Base-by-base conservation (phyloP, 305 asterid species). In the Fraxinus latifolia region DNA sequence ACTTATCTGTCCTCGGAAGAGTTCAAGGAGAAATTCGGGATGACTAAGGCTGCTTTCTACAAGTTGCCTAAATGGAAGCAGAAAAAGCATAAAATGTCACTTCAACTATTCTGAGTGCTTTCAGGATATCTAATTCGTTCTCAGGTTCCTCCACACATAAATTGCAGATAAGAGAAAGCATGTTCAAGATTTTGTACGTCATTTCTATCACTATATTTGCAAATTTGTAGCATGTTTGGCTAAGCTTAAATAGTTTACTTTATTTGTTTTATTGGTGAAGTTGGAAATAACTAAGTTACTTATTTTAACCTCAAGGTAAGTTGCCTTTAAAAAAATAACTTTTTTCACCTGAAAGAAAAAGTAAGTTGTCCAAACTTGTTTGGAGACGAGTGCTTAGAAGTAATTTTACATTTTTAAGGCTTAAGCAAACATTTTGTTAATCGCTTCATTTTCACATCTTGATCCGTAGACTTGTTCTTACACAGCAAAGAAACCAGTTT, bases 31-130 rank as follows among this genome's bases (percentile, higher is more conserved):
- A 91, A 87, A 80, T 92, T 94, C 37, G 91, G 92, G 78, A 91
- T 90, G 89, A 4, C 88, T 0, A 92, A 87, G 84, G 86, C 76
- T n/a, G 65, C 58, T 32, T 93, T 92, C 92, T 89, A 90, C 84
- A 87, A 88, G 88, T 83, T 93, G 86, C 98, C 98, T 7, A 93
- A 90, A 87, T 93, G 98, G 98, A 93, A 86, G 86, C 97, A 87
- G 89, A 89, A 91, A 72, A 93, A 92, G 91, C 89, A 91, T 6
- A 93, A 93, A 87, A 89, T 87, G 92, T 81, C 93, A 34, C 95
- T 93, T 73, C 86, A 92, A 1, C 86, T 93, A 75, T 92, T 92
- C 91, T 92, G 85, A 84, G 60, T 77, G 15, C 33, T 47, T 62
- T 62, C 39, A 7, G 36, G 81, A 83, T 83, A 29, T 75, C 39